Evolutionary conservation across 1,284 basidiomycete genomes (phyloP).

Genomic region (Meripilus lineatus): DNA sequence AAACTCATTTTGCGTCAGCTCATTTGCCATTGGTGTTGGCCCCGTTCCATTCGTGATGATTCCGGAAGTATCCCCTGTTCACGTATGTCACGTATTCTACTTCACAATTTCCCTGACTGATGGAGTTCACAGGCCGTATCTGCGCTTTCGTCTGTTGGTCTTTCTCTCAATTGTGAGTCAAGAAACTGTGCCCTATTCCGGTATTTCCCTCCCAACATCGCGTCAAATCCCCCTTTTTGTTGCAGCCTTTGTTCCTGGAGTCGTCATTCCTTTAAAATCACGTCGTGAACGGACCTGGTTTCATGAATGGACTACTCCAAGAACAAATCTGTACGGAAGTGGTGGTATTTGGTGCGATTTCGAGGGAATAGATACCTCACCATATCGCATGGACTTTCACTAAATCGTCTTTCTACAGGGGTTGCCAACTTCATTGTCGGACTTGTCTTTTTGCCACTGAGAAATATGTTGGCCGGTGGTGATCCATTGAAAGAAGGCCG

Average conservation of each 20-base stretch:
- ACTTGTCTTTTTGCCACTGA: slow-evolving; percentile 76
- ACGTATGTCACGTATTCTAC: slow-evolving; percentile 42
- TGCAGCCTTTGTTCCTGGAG: too few species aligned
- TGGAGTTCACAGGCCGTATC: slow-evolving; percentile 65
- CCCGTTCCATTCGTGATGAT: slow-evolving; percentile 92
- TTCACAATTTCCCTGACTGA: slow-evolving; percentile 2
- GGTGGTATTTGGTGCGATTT: too few species aligned
- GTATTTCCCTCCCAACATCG: too few species aligned
- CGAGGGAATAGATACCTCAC: too few species aligned
- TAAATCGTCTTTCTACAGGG: slow-evolving; percentile 45
- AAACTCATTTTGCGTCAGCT: slow-evolving; percentile 38
- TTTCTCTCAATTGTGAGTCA: slow-evolving; percentile 77
- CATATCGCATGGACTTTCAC: not conserved
- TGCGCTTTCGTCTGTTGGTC: slow-evolving; percentile 75
- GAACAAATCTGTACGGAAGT: too few species aligned
- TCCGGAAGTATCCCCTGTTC: slow-evolving; percentile 82
- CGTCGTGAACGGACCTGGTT: too few species aligned
- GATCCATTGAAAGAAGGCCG: slow-evolving; percentile 68
- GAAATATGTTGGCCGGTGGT: slow-evolving; percentile 64
- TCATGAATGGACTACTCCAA: too few species aligned
- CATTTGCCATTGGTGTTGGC: slow-evolving; percentile 87
- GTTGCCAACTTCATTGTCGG: slow-evolving; percentile 80
- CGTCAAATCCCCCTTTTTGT: too few species aligned
- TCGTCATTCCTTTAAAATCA: not conserved
- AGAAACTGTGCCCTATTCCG: too few species aligned